Percentiles rank a stretch among this genome's conserved stretches.
phyloP scores from a whole-genome alignment of 164 flowering plant species.

The Taxillus chinensis region DNA sequence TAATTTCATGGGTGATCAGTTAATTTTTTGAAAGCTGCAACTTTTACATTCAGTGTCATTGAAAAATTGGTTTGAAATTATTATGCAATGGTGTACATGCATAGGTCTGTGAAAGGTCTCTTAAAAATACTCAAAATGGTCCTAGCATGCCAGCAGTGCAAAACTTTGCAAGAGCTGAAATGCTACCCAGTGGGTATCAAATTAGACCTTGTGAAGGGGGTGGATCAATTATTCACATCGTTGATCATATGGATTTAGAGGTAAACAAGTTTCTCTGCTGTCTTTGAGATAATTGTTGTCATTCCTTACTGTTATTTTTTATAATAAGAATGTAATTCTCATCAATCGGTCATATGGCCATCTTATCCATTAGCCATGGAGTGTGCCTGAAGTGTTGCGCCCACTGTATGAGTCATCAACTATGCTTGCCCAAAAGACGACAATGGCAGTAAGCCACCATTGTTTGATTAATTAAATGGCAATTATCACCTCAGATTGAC shows the following conservation, averaged over 20 bases:
- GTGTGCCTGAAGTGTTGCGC: conserved; percentile 1
- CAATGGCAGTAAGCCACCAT: neutral
- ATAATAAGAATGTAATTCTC: neutral
- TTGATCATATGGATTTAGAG: conserved; percentile 96
- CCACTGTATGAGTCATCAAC: conserved; percentile 4
- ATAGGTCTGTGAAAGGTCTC: conserved; percentile 95
- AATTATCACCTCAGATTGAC: neutral
- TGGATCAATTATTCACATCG: conserved; percentile 91
- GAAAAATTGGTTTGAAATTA: neutral
- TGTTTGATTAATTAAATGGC: neutral
- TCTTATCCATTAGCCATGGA: conserved; percentile 54
- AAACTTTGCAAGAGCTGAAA: conserved; percentile 89
- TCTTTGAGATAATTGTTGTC: neutral
- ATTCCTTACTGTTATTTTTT: neutral
- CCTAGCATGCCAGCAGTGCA: conserved; percentile 84
- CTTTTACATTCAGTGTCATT: neutral
- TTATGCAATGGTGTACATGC: neutral
- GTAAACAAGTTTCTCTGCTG: conserved; percentile 17
- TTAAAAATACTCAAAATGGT: conserved; percentile 74
- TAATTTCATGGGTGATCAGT: neutral
- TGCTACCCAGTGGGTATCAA: conserved; percentile 94
- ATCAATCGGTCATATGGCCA: neutral
- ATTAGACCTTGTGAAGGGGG: conserved; percentile 98
- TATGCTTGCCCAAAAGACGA: conserved; percentile 1
- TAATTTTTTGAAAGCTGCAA: neutral